Evolutionary conservation across 768 basidiomycete species (phyloP).

Genomic region (Suillus placidus): DNA sequence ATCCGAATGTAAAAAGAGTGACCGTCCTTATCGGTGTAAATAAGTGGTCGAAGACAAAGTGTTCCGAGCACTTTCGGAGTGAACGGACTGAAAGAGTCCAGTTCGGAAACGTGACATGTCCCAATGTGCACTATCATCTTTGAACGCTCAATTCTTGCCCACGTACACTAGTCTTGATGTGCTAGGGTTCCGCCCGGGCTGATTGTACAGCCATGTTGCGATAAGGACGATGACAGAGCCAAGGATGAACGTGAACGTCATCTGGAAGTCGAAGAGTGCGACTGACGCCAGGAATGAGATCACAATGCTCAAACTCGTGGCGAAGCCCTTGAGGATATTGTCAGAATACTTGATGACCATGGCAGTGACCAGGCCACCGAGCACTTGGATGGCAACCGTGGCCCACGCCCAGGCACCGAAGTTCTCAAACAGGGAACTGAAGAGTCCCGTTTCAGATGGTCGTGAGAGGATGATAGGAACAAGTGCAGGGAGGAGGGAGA

Average conservation of each 20-base stretch:
- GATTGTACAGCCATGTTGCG: slow-evolving; percentile 93
- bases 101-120: slow-evolving; percentile 1
- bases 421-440: slow-evolving; percentile 69
- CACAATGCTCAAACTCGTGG: slow-evolving; percentile 91
- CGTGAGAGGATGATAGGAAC: slow-evolving; percentile 71
- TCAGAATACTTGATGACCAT: slow-evolving; percentile 94
- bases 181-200: slow-evolving; percentile 46
- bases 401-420: slow-evolving; percentile 94
- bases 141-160: slow-evolving; percentile 22
- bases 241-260: slow-evolving; percentile 83
- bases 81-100: slow-evolving; percentile 2
- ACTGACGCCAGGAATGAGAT: slow-evolving; percentile 93
- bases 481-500: slow-evolving; percentile 88
- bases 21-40: slow-evolving; percentile 26
- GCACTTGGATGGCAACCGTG: slow-evolving; percentile 83
- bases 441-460: slow-evolving; percentile 40
- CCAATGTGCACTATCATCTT: neutral
- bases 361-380: slow-evolving; percentile 92
- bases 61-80: slow-evolving; percentile 15
- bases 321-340: slow-evolving; percentile 93
- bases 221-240: slow-evolving; percentile 83
- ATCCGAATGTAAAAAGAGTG: slow-evolving; percentile 29
- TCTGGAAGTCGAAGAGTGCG: slow-evolving; percentile 84
- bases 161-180: slow-evolving; percentile 31
- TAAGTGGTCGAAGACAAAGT: slow-evolving; percentile 21